Percentiles rank a stretch among this genome's conserved stretches.
Conservation (phyloP, 345 rosid genomes). For the rapeseed (Brassica napus) region DNA sequence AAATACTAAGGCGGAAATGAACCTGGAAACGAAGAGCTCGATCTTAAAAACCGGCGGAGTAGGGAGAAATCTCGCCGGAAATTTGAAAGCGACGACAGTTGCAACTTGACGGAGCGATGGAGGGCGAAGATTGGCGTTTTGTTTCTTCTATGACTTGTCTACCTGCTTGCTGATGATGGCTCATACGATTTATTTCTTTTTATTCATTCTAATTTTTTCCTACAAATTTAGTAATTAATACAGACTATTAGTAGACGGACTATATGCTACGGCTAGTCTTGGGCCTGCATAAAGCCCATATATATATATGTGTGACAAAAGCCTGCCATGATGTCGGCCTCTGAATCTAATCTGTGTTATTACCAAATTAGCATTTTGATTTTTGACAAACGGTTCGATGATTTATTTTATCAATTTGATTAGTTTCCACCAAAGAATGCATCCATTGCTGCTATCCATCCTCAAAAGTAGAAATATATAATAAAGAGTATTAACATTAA, state of each 20-base stretch:
- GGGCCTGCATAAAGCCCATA: not conserved
- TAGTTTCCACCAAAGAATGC: not conserved
- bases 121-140: too few species aligned
- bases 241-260: too few species aligned
- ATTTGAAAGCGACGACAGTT: conserved; percentile 17
- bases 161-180: too few species aligned
- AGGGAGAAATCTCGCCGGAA: conserved; percentile 17
- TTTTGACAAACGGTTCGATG: too few species aligned
- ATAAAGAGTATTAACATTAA: not conserved
- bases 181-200: too few species aligned
- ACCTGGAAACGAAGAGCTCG: conserved; percentile 10
- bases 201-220: too few species aligned
- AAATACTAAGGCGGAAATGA: not conserved
- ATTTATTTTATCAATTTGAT: not conserved
- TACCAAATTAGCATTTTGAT: too few species aligned
- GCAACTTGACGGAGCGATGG: conserved; percentile 15
- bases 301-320: not conserved
- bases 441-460: conserved; percentile 1
- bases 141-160: too few species aligned
- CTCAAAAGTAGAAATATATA: not conserved
- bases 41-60: not conserved
- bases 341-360: too few species aligned
- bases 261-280: not conserved
- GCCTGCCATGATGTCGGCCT: not conserved
- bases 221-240: too few species aligned